Evolutionary conservation across 2,329 filamentous ascomycete genomes (phyloP).

Genomic region (Diaporthe sp.): DNA sequence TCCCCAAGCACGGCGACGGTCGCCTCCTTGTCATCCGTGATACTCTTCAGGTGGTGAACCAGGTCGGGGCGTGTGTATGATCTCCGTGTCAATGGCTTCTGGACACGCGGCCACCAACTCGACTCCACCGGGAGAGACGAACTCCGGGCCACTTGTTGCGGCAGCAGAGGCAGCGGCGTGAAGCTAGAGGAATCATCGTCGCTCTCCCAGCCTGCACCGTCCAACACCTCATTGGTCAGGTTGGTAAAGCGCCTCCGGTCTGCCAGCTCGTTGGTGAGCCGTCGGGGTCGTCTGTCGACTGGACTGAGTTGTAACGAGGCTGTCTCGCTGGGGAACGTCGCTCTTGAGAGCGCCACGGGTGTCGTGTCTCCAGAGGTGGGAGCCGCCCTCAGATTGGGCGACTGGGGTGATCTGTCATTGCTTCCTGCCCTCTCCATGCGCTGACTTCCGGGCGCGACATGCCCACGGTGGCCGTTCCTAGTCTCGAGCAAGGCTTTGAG

Average conservation of each 20-base stretch:
- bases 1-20: slow-evolving; percentile 52
- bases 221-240: slow-evolving; percentile 23
- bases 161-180: slow-evolving; percentile 37
- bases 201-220: slow-evolving; percentile 12
- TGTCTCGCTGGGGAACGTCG: slow-evolving; percentile 18
- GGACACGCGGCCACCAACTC: slow-evolving; percentile 23
- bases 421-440: slow-evolving; percentile 34
- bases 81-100: slow-evolving; percentile 15
- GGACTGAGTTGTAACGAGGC: slow-evolving; percentile 16
- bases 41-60: slow-evolving; percentile 29
- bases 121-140: slow-evolving; percentile 6
- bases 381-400: neutral
- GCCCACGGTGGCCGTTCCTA: neutral
- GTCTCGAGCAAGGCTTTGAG: slow-evolving; percentile 25
- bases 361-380: slow-evolving; percentile 4
- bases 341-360: slow-evolving; percentile 8
- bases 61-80: slow-evolving; percentile 33
- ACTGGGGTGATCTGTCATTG: slow-evolving; percentile 31
- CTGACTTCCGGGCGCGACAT: neutral
- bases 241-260: slow-evolving; percentile 15
- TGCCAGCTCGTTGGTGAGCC: slow-evolving; percentile 36
- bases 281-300: slow-evolving; percentile 14
- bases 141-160: neutral
- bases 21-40: slow-evolving; percentile 28
- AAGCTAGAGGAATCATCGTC: slow-evolving; percentile 27